Conservation (phyloP, 2,329 filamentous ascomycete genomes). For the Beauveria asiatica region DNA sequence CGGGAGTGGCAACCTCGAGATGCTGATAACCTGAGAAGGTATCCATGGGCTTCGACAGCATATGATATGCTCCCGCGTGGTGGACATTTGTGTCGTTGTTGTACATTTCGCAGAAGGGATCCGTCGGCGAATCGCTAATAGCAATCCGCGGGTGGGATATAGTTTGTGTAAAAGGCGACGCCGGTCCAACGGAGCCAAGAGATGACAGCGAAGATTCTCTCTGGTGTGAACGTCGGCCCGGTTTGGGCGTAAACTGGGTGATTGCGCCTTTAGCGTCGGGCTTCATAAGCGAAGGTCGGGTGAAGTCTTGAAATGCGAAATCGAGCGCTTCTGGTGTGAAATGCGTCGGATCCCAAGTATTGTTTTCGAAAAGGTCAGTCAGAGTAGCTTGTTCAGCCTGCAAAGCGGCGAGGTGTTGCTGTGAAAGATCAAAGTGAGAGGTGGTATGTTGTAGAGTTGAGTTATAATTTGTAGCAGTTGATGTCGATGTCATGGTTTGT, state of each 20-base stretch:
- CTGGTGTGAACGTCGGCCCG: conserved; percentile 39
- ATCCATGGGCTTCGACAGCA: conserved; percentile 37
- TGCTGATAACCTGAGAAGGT: conserved; percentile 35
- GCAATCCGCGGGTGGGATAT: conserved; percentile 52
- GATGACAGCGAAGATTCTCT: conserved; percentile 55
- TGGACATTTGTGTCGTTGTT: conserved; percentile 16
- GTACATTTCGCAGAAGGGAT: conserved; percentile 37
- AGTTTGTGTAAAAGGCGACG: conserved; percentile 48
- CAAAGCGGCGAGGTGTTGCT: background rate
- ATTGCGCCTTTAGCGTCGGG: conserved; percentile 32
- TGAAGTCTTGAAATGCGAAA: conserved; percentile 2
- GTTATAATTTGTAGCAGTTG: background rate
- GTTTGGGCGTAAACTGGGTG: conserved; percentile 30
- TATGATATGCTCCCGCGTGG: conserved; percentile 33
- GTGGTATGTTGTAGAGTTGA: background rate
- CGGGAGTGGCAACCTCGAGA: conserved; percentile 28
- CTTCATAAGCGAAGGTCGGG: conserved; percentile 28
- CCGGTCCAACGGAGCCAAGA: conserved; percentile 49
- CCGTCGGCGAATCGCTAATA: conserved; percentile 39
- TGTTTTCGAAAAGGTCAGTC: background rate
- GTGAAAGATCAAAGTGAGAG: background rate
- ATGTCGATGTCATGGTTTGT: conserved; percentile 6
- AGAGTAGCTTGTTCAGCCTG: background rate
- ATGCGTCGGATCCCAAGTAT: conserved; percentile 2
- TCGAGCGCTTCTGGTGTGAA: conserved; percentile 1